Percentiles rank a stretch among this genome's conserved stretches.
Evolutionary conservation across 1,284 basidiomycete genomes (phyloP).

Genomic region (Cryptococcus sp.): DNA sequence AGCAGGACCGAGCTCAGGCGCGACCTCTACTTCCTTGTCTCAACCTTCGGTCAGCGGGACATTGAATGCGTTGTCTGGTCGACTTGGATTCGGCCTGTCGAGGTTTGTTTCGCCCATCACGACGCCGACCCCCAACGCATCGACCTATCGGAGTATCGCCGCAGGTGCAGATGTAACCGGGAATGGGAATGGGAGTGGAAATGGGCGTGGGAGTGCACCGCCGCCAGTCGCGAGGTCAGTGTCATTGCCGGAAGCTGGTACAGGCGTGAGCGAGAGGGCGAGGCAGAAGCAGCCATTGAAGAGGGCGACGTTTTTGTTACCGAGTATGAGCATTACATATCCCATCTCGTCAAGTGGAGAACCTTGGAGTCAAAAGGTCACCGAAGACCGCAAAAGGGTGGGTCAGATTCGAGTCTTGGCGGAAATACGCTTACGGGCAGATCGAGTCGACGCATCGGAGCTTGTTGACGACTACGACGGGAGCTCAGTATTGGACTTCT

Average conservation of each 20-base stretch:
- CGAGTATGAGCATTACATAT: conserved; percentile 73
- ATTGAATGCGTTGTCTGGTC: conserved; percentile 28
- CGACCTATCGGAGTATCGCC: not conserved
- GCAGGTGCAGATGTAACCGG: not conserved
- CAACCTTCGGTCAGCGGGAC: conserved; percentile 17
- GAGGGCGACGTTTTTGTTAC: conserved; percentile 77
- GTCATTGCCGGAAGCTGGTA: conserved; percentile 14
- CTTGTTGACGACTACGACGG: conserved; percentile 49
- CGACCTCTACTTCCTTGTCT: conserved; percentile 1
- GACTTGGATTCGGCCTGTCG: conserved; percentile 27
- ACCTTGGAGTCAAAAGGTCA: conserved; percentile 65
- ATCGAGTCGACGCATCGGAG: conserved; percentile 56
- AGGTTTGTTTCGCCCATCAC: conserved; percentile 16
- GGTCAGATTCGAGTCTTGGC: conserved; percentile 3
- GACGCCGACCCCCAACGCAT: not conserved
- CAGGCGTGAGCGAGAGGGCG: conserved; percentile 16
- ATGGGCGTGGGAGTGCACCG: conserved; percentile 6
- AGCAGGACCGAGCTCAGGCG: not conserved
- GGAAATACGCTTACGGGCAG: conserved; percentile 17
- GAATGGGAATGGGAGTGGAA: not conserved
- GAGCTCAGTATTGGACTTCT: conserved; percentile 44
- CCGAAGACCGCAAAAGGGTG: conserved; percentile 38
- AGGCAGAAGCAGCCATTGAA: conserved; percentile 56
- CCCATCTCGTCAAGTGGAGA: conserved; percentile 75
- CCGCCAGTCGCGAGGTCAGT: conserved; percentile 12